These are phyloP conservation scores for Stereum hirsutum DNA, from an alignment of 1,284 basidiomycete species.

Conservation along the genomic window DNA sequence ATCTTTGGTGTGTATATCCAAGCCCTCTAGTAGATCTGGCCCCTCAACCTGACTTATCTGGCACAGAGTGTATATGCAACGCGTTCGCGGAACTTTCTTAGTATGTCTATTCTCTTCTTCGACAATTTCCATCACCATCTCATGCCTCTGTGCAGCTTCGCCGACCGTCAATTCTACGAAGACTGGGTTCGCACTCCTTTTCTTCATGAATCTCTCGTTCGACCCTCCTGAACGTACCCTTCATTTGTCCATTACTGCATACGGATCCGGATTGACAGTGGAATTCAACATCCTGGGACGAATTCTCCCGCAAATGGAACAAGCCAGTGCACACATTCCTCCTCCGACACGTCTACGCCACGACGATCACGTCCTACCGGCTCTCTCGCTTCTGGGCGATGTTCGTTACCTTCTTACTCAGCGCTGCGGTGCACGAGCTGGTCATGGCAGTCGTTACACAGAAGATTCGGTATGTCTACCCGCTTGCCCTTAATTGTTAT, in stretches of 20 bases:
- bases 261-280: constrained; percentile 38
- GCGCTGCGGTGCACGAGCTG: constrained; percentile 85
- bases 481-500: too few species aligned
- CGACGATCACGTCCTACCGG: constrained; percentile 72
- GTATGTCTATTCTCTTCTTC: constrained; percentile 24
- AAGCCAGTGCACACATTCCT: constrained; percentile 89
- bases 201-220: too few species aligned
- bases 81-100: constrained; percentile 89
- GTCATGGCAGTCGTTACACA: constrained; percentile 96
- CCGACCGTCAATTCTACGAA: constrained; percentile 94
- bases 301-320: constrained; percentile 96
- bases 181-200: constrained; percentile 62
- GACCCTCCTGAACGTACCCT: too few species aligned
- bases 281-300: constrained; percentile 96
- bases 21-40: neutral
- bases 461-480: constrained; percentile 62
- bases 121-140: neutral
- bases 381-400: constrained; percentile 76
- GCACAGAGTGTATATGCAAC: constrained; percentile 87
- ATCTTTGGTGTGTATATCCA: constrained; percentile 55
- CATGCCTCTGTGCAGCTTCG: constrained; percentile 50
- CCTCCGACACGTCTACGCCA: constrained; percentile 89
- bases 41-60: constrained; percentile 4
- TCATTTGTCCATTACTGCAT: neutral
- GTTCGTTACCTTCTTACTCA: constrained; percentile 87